Percentiles rank a stretch among this genome's conserved stretches.
phyloP scores from a whole-genome alignment of 441 rosid species.

The Gossypium davidsonii region DNA sequence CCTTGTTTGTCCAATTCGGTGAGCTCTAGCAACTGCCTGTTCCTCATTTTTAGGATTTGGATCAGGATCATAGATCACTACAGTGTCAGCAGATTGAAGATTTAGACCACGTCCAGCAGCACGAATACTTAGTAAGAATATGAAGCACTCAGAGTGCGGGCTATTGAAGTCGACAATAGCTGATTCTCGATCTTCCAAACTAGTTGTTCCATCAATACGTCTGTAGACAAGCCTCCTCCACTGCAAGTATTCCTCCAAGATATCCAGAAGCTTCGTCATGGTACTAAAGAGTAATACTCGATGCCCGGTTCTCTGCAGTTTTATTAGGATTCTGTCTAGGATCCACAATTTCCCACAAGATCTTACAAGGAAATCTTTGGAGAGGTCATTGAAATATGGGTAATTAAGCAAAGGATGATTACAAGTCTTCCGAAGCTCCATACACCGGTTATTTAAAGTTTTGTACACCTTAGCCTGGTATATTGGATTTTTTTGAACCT shows the following conservation, averaged over 20 bases:
- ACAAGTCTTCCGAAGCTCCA: conserved; percentile 97
- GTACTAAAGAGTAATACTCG: conserved; percentile 97
- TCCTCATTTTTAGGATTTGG: conserved; percentile 99
- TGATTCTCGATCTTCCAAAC: conserved; percentile 98
- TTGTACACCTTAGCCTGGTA: conserved; percentile 75
- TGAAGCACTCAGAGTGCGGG: conserved; percentile 76
- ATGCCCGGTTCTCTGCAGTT: conserved; percentile 93
- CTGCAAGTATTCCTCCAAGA: conserved; percentile 94
- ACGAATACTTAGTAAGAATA: conserved; percentile 95
- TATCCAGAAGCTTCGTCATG: conserved; percentile 98
- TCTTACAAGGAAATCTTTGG: conserved; percentile 88
- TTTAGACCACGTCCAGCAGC: conserved; percentile 99
- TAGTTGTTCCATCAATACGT: conserved; percentile 98
- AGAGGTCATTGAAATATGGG: conserved; percentile 78
- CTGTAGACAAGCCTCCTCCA: conserved; percentile 91
- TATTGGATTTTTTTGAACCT: conserved; percentile 65
- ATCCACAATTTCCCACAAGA: conserved; percentile 99
- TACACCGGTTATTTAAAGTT: conserved; percentile 91
- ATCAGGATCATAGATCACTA: conserved; percentile 97
- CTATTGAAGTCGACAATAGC: conserved; percentile 97
- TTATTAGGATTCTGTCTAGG: conserved; percentile 87
- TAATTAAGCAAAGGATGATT: conserved; percentile 98
- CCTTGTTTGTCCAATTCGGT: conserved; percentile 96
- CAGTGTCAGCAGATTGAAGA: conserved; percentile 99
- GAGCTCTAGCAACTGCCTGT: conserved; percentile 99